Evolutionary conservation across 1,284 basidiomycete species (phyloP), one percentile per base, ranked within the genome.

Genomic region (Porodaedalea pini): DNA sequence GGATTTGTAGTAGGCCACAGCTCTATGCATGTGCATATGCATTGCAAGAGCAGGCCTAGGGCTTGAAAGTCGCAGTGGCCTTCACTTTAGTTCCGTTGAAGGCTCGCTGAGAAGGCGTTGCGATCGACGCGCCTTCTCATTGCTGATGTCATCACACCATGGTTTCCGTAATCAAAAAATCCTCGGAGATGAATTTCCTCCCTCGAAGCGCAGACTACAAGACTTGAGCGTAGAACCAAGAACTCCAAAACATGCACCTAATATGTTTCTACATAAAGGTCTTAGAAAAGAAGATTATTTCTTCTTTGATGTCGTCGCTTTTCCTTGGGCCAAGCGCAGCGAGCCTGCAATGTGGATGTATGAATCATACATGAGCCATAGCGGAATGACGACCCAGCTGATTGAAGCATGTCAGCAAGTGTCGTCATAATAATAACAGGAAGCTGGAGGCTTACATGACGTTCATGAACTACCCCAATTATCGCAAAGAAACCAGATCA

Each of bases 391-490:
- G 11, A 92, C 88, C 90, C 90, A 92, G 60, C 89, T 92, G 63
- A 39, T 34, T n/a, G 40, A 56, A 54, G 48, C 56, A 59, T 29
- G 66, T 66, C 51, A 69, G 55, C 37, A 62, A 23, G 34, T 58
- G 37, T 15, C 8, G 31, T 25, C 4, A 50, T 11, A 11, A 11
- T 4, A 17, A 25, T n/a, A 15, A 40, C 56, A 43, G 41, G 21
- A 55, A 29, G 37, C 17, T n/a, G 23, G 43, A 11, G 13, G 75
- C 85, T 71, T 64, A 89, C 87, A 90, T 80, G 41, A 79, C 60
- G 63, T 90, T 90, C 87, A 91, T 89, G 67, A 90, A 82, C 88
- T 91, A 48, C 17, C n/a, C n/a, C n/a, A n/a, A n/a, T n/a, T 34
- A 32, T 13, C 45, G 51, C 19, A 50, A 13, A 31, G 3, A 29